Evolutionary conservation across 2,329 filamentous ascomycete genomes (phyloP).

Genomic region (Tolypocladium guangdongense): DNA sequence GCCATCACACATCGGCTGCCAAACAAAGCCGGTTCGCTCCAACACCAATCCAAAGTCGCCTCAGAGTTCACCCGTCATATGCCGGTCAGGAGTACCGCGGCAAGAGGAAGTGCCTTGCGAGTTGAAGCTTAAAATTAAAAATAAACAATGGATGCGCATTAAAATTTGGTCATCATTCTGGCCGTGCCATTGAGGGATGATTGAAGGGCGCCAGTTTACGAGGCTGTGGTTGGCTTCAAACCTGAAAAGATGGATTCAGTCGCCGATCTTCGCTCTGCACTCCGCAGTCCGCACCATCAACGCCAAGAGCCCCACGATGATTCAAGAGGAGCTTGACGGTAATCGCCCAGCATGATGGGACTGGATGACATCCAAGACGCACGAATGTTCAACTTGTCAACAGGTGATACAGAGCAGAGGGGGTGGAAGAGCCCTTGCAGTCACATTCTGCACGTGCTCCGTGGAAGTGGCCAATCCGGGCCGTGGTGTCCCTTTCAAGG

Average conservation of each 20-base stretch:
- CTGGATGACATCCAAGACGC: not conserved
- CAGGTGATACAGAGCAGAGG: too few relatives aligned
- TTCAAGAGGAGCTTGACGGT: too few relatives aligned
- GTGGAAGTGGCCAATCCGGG: not conserved
- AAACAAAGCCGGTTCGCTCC: not conserved
- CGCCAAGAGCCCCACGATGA: too few relatives aligned
- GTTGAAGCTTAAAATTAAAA: not conserved
- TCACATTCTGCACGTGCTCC: not conserved
- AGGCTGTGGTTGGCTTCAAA: too few relatives aligned
- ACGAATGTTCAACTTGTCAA: too few relatives aligned
- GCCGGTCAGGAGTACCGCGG: not conserved
- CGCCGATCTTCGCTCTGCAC: too few relatives aligned
- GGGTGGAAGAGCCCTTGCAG: not conserved
- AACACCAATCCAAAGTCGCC: not conserved
- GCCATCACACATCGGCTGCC: not conserved
- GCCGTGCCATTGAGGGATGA: too few relatives aligned
- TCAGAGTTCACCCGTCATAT: not conserved
- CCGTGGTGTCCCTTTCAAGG: too few relatives aligned
- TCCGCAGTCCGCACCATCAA: too few relatives aligned
- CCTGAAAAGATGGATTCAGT: too few relatives aligned
- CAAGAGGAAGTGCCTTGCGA: not conserved
- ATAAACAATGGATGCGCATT: not conserved
- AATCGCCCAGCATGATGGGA: too few relatives aligned
- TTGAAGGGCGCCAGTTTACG: too few relatives aligned
- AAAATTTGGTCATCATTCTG: not conserved